Evolutionary conservation across 306 rosid species (phyloP).

Genomic region (Notholithocarpus densiflorus): DNA sequence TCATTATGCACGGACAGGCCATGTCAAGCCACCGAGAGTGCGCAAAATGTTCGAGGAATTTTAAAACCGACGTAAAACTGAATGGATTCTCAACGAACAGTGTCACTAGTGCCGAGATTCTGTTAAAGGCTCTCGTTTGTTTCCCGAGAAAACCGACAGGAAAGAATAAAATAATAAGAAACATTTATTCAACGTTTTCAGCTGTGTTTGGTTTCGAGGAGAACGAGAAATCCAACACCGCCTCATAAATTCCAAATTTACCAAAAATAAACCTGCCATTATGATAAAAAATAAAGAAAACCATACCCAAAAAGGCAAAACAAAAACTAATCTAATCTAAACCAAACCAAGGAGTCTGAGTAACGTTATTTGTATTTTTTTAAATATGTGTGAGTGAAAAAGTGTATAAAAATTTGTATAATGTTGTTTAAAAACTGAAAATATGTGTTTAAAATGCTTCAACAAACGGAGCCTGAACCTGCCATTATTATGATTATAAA

Average conservation of each 20-base stretch:
- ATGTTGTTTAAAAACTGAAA: too few relatives aligned
- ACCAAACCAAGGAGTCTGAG: too few relatives aligned
- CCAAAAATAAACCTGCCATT: neutral
- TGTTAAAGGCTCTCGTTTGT: constrained; percentile 26
- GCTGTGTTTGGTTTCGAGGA: constrained; percentile 14
- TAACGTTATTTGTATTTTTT: too few relatives aligned
- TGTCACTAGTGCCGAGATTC: neutral
- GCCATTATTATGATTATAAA: neutral
- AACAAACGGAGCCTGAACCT: too few relatives aligned
- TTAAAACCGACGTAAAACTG: constrained; percentile 11
- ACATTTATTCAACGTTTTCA: neutral
- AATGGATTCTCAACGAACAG: constrained; percentile 1
- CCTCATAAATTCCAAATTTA: too few relatives aligned
- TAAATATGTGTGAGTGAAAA: too few relatives aligned
- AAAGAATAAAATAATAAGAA: neutral
- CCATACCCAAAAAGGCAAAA: too few relatives aligned
- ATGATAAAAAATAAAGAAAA: neutral
- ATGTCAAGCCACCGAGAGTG: neutral
- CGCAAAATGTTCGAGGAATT: neutral
- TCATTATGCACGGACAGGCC: neutral
- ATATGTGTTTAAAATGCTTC: too few relatives aligned
- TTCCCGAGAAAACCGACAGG: constrained; percentile 28
- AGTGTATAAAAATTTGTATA: too few relatives aligned
- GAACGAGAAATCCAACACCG: neutral
- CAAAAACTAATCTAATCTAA: too few relatives aligned